phyloP scores from a whole-genome alignment of 805 yeast genomes.

The Schwanniomyces vanrijiae region DNA sequence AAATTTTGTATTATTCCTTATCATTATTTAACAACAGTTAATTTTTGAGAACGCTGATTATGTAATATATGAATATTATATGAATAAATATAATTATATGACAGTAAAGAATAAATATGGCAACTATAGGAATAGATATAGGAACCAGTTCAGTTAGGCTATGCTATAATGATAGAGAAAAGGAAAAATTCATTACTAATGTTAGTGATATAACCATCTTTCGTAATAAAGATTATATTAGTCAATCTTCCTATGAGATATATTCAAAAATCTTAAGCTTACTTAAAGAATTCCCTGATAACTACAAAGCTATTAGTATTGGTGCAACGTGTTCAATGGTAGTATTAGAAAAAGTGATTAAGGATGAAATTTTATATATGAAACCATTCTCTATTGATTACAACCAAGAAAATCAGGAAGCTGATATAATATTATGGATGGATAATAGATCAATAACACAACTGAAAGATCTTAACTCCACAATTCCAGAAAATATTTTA shows the following conservation, averaged over 20 bases:
- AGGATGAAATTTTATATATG: conserved; percentile 21
- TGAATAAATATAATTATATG: not conserved
- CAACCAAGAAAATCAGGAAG: conserved; percentile 13
- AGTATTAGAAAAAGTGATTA: conserved; percentile 27
- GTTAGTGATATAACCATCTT: conserved; percentile 17
- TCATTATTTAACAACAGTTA: no score
- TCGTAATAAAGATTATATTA: conserved; percentile 19
- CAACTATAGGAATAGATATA: conserved; percentile 45
- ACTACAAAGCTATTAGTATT: conserved; percentile 15
- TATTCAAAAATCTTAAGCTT: conserved; percentile 27
- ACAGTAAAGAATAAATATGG: conserved; percentile 1
- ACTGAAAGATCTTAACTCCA: conserved; percentile 25
- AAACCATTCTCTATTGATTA: conserved; percentile 28
- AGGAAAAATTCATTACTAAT: conserved; percentile 9
- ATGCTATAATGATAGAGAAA: conserved; percentile 22
- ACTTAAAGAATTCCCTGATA: conserved; percentile 9
- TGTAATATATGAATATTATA: not conserved
- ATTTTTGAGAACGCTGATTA: not conserved
- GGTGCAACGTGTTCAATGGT: conserved; percentile 65
- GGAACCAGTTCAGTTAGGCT: conserved; percentile 53
- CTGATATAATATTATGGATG: conserved; percentile 61
- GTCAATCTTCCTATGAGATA: conserved; percentile 45
- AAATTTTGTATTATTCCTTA: no score
- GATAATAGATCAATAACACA: conserved; percentile 45
- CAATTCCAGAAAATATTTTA: conserved; percentile 16